These are phyloP conservation scores for Cardamine chenopodiifolia DNA, from an alignment of 345 rosid genomes.

Conservation along the genomic window DNA sequence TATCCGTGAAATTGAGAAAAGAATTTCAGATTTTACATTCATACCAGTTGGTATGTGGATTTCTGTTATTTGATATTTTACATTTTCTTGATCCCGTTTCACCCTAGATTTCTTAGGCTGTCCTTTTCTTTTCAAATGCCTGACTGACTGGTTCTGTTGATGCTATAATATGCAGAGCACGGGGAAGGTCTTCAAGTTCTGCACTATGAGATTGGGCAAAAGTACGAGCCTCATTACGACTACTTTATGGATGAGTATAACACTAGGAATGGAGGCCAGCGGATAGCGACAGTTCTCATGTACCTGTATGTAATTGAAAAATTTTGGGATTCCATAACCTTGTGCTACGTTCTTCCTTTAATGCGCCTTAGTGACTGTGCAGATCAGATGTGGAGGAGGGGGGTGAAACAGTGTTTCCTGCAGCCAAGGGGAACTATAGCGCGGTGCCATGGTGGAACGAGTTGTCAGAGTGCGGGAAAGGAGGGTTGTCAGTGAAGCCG, in stretches of 20 bases:
- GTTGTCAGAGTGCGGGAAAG: slow-evolving; percentile 84
- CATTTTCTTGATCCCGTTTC: slow-evolving; percentile 7
- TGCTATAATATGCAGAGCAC: slow-evolving; percentile 57
- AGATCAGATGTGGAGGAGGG: slow-evolving; percentile 99
- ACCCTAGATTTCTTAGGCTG: slow-evolving; percentile 8
- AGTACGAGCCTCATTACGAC: slow-evolving; percentile 93
- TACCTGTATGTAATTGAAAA: slow-evolving; percentile 69
- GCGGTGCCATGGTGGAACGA: slow-evolving; percentile 90
- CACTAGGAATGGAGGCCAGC: slow-evolving; percentile 92
- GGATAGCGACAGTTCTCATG: slow-evolving; percentile 94
- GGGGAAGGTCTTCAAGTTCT: slow-evolving; percentile 98
- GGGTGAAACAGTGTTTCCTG: slow-evolving; percentile 93
- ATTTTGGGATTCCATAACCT: background rate
- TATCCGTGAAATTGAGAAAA: slow-evolving; percentile 75
- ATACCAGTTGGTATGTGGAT: slow-evolving; percentile 68
- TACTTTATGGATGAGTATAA: slow-evolving; percentile 85
- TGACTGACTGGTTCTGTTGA: slow-evolving; percentile 14
- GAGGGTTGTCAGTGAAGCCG: slow-evolving; percentile 85
- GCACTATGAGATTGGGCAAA: slow-evolving; percentile 93
- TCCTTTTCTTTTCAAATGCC: background rate
- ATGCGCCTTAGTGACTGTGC: slow-evolving; percentile 40
- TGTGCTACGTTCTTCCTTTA: background rate
- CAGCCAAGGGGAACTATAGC: slow-evolving; percentile 81
- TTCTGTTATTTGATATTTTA: background rate
- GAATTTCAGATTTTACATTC: slow-evolving; percentile 87